Evolutionary conservation across 257 asterid genomes (phyloP).

Genomic region (Gynochthodes officinalis): DNA sequence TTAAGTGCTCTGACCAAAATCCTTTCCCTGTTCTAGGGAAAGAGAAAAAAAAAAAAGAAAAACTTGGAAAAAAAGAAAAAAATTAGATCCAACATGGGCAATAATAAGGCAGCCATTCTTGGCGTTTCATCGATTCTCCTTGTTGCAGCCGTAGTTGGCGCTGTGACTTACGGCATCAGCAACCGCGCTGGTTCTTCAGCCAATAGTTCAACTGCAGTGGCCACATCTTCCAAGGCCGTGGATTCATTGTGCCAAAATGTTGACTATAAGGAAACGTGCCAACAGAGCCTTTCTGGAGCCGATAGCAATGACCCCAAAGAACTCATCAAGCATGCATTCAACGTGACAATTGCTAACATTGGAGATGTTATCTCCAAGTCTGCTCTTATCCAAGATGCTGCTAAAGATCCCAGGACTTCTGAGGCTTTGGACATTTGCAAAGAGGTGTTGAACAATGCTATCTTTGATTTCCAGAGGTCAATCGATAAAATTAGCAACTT

Average conservation of each 20-base stretch:
- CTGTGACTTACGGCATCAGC: constrained; percentile 3
- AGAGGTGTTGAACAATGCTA: background rate
- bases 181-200: background rate
- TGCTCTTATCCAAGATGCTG: constrained; percentile 7
- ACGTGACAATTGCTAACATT: constrained; percentile 15
- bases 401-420: constrained; percentile 24
- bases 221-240: constrained; percentile 19
- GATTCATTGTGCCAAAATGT: constrained; percentile 21
- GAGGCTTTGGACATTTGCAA: constrained; percentile 23
- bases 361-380: constrained; percentile 15
- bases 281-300: constrained; percentile 21
- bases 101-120: constrained; percentile 18
- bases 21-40: constrained; percentile 13
- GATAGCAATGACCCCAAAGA: constrained; percentile 22
- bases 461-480: constrained; percentile 24
- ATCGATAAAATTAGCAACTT: constrained; percentile 1
- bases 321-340: constrained; percentile 22
- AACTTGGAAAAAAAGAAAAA: background rate
- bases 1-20: background rate
- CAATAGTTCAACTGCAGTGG: too few species aligned
- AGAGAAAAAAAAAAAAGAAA: background rate
- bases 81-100: background rate
- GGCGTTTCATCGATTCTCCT: constrained; percentile 32
- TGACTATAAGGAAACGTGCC: constrained; percentile 30
- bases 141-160: constrained; percentile 30